Base-by-base conservation (phyloP, 495 filamentous ascomycete species). In the Penicillium psychrofluorescens region DNA sequence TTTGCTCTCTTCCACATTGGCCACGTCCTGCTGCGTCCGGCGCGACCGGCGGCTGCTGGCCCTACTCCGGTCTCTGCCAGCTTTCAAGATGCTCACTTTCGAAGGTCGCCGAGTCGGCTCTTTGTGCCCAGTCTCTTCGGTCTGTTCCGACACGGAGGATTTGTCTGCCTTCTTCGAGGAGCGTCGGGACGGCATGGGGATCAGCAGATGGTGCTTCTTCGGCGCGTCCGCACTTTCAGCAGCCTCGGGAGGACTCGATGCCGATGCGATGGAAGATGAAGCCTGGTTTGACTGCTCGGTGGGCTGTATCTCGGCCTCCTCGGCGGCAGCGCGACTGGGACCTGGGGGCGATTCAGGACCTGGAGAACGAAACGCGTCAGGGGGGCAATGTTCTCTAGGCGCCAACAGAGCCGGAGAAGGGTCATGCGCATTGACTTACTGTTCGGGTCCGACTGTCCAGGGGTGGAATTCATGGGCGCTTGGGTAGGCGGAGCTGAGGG, bases 31-130 rank as follows among this genome's bases (percentile, higher is more conserved):
- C 4, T 22, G 58, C 36, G 71, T 64, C 46, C 62, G 66, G 44
- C 70, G 68, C 49, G 77, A 76, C 36, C 69, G 64, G 53, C 78
- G 74, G 61, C 78, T 86, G 48, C 79, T 84, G 30, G 71, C 71
- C 43, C 79, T 76, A 64, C 83, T 90, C 38, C 80, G 78, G 63
- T 85, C 83, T 48, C 82, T 75, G 53, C 79, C 74, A 53, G 75
- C 72, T 43, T 76, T 81, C 29, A 83, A 71, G 46, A 88, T 78
- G 63, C 84, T 90, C 47, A 78, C 74, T 63, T 80, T 86, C 38
- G 88, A 79, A 72, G 62, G 76, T 68, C 71, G 72, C 69, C 55
- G 77, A 67, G 55, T 74, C 68, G 58, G 81, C 74, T 63, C 75
- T 54, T 86, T 81, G 48, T 72, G 78, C 30, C 74, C 75, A 32